Conservation (phyloP, 805 yeast species). For the Saturnispora serradocipensis region DNA sequence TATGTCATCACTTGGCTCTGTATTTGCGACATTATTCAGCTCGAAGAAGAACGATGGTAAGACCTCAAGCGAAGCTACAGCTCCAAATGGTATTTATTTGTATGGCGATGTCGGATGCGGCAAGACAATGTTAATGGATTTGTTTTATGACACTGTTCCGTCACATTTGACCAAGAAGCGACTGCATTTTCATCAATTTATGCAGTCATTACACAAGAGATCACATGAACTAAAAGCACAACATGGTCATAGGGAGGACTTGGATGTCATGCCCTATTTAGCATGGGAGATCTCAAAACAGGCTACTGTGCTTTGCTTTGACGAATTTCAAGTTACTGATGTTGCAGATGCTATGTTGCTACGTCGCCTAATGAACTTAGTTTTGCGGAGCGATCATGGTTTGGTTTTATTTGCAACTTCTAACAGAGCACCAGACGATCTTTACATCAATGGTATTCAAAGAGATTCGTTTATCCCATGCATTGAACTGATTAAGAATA, state of each 20-base stretch:
- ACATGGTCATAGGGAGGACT: slow-evolving; percentile 55
- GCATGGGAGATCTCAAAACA: slow-evolving; percentile 76
- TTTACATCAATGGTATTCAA: slow-evolving; percentile 91
- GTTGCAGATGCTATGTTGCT: slow-evolving; percentile 98
- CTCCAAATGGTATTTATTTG: slow-evolving; percentile 77
- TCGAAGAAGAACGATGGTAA: background rate
- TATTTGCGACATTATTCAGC: slow-evolving; percentile 25
- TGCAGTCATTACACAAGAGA: slow-evolving; percentile 88
- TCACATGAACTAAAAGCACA: slow-evolving; percentile 62
- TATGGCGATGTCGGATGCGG: slow-evolving; percentile 99
- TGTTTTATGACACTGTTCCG: slow-evolving; percentile 82
- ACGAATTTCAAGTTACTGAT: slow-evolving; percentile 96
- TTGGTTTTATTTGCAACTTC: slow-evolving; percentile 88
- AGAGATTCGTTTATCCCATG: slow-evolving; percentile 89
- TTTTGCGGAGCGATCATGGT: slow-evolving; percentile 71
- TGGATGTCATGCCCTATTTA: slow-evolving; percentile 74
- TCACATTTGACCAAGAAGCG: slow-evolving; percentile 65
- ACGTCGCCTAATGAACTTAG: slow-evolving; percentile 58
- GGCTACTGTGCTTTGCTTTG: slow-evolving; percentile 81
- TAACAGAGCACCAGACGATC: slow-evolving; percentile 88
- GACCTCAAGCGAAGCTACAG: background rate
- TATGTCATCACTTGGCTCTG: slow-evolving; percentile 29
- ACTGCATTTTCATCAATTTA: slow-evolving; percentile 92
- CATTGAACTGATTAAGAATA: slow-evolving; percentile 64
- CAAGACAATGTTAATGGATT: slow-evolving; percentile 95